Base-by-base conservation (phyloP, 2,329 filamentous ascomycete genomes). In the Colletotrichum sublineola region DNA sequence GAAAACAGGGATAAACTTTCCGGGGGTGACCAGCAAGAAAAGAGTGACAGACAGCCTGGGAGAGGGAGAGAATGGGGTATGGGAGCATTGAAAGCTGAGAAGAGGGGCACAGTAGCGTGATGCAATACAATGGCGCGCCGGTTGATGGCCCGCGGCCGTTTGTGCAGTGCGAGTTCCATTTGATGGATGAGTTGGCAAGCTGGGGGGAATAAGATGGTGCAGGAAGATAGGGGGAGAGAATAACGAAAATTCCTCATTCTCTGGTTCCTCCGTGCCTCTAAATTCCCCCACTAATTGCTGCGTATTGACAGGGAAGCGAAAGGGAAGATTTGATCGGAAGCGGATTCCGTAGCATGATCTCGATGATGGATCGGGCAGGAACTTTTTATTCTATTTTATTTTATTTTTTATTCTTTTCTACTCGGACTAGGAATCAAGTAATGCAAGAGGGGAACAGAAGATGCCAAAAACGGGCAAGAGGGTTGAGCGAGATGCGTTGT, bases 401-500 rank as follows among this genome's bases (percentile, higher is more conserved):
- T 24, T 6, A 36, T 36, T 36, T 36, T 36, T 36, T 36, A 36
- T 31, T 40, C 33, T 9, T 20, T 24, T 42, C 20, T 48, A 14
- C 58, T 48, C 46, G n/a, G 36, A 24, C 33, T n/a, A 24, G 40
- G 33, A 33, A 57, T 53, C 46, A n/a, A 57, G 18, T 29, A 24
- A 31, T n/a, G 36, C 46, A 63, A 48, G 62, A 57, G 63, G 31
- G 31, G 40, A 53, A 53, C 11, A 53, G 36, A 60, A 55, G 40
- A 65, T 61, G 60, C 67, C 70, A 29, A 50, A 48, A 68, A 52
- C 36, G 70, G 70, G 61, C 18, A 73, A 40, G 61, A 40, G 36
- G 61, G 40, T 61, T 55, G 67, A 69, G 66, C 66, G 70, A 70
- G 70, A 70, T 73, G 70, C 70, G 70, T 64, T 73, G 70, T 72